These are phyloP conservation scores for Lachnellula cervina DNA, from an alignment of 2,329 filamentous ascomycete genomes.

Conservation along the genomic window DNA sequence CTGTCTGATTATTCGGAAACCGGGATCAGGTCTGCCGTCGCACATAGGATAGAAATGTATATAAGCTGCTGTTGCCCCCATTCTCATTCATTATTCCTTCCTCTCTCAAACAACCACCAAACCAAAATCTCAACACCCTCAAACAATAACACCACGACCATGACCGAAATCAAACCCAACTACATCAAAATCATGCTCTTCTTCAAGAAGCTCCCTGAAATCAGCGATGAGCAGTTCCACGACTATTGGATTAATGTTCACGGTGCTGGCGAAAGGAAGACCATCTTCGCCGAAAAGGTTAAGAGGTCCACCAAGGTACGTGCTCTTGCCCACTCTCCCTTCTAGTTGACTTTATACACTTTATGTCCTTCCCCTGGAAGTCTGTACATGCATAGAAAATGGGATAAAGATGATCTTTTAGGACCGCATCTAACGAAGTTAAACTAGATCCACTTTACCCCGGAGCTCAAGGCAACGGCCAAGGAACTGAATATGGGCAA, in stretches of 20 bases:
- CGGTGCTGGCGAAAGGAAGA: neutral
- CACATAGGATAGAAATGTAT: no score
- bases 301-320: neutral
- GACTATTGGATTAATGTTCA: neutral
- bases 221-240: neutral
- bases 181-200: neutral
- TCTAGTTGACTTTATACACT: neutral
- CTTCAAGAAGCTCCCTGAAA: neutral
- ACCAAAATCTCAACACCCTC: neutral
- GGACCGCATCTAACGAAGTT: no score
- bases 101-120: neutral
- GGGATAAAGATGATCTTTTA: no score
- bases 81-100: neutral
- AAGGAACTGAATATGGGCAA: neutral
- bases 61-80: no score
- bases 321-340: neutral
- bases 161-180: neutral
- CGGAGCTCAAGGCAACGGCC: neutral
- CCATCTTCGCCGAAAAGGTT: neutral
- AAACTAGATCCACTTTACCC: neutral
- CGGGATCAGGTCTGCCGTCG: no score
- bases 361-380: neutral
- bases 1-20: no score
- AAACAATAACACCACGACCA: neutral
- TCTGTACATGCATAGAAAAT: no score